phyloP scores from a whole-genome alignment of 2,329 filamentous ascomycete genomes.

The Mycocentrospora acerina region DNA sequence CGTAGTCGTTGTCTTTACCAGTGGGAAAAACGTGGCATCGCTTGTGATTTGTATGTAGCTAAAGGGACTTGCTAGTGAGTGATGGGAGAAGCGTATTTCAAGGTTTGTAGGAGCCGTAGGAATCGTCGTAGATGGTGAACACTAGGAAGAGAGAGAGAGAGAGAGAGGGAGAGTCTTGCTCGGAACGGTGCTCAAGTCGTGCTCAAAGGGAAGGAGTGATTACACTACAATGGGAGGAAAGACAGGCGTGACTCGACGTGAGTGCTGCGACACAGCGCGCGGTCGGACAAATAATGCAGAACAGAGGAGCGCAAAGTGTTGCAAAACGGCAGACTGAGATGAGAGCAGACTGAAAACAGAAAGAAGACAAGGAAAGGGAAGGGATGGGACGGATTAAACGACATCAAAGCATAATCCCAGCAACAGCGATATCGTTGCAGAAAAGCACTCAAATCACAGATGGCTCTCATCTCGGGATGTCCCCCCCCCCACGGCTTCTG shows the following conservation, averaged over 20 bases:
- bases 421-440: conserved; percentile 1
- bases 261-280: conserved; percentile 2
- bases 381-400: conserved; percentile 4
- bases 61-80: conserved; percentile 7
- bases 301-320: neutral
- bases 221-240: neutral
- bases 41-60: conserved; percentile 9
- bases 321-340: too few relatives aligned
- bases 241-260: conserved; percentile 1
- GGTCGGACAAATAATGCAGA: neutral
- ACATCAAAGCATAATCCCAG: neutral
- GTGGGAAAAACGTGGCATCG: conserved; percentile 18
- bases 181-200: neutral
- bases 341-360: too few relatives aligned
- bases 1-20: conserved; percentile 18
- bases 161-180: too few relatives aligned
- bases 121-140: neutral
- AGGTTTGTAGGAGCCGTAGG: conserved; percentile 9
- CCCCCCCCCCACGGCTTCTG: too few relatives aligned
- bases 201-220: conserved; percentile 4
- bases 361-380: neutral
- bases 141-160: neutral
- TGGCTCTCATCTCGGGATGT: conserved; percentile 1
- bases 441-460: conserved; percentile 7
- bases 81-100: conserved; percentile 1